Base-by-base conservation (phyloP, 805 yeast genomes). In the Pichia gijzeniarum region DNA sequence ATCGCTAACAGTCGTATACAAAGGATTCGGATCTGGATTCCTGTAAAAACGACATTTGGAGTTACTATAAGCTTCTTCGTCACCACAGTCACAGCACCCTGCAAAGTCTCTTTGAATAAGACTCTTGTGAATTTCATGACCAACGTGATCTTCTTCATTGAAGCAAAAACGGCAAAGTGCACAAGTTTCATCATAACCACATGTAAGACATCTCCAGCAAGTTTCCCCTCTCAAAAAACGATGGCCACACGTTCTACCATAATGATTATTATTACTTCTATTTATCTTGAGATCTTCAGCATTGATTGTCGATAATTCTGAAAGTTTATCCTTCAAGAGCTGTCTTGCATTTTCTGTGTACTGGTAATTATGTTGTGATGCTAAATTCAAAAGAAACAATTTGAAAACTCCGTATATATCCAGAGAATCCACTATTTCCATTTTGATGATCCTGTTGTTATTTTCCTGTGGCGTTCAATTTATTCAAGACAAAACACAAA, bases 61-160 rank as follows among this genome's bases (percentile, higher is more conserved):
- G 1, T 70, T 63, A 14, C 61, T 62, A 89, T 95, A 88, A 0
- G 95, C 95, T 57, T 85, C 95, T 0, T 80, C 77, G 56, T 88
- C 95, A 4, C 96, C 95, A 61, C 96, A 87, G 57, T 87, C 96
- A 60, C 95, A 85, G 17, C 82, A 84, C 0, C 93, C 93, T 33
- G 90, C 77, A 48, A 72, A 83, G 49, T 78, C 84, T 43, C 85
- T 69, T 36, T 76, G 77, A 47, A 82, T 76, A 6, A 85, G 77
- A 34, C 77, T 70, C 16, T 79, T 74, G 45, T 80, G 76, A 8
- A 85, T 80, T 39, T 78, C 75, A 61, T 90, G 98, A 38, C 79
- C 91, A 31, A 59, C 58, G 62, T 90, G 98, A 45, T 74, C 71
- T 4, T 76, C 78, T 2, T 80, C 77, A 41, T 80, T 77, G 64